A percentile compares a stretch with the other conserved stretches of the same genome.
Conservation (phyloP, 768 basidiomycete genomes). For the Collybia mongolica region DNA sequence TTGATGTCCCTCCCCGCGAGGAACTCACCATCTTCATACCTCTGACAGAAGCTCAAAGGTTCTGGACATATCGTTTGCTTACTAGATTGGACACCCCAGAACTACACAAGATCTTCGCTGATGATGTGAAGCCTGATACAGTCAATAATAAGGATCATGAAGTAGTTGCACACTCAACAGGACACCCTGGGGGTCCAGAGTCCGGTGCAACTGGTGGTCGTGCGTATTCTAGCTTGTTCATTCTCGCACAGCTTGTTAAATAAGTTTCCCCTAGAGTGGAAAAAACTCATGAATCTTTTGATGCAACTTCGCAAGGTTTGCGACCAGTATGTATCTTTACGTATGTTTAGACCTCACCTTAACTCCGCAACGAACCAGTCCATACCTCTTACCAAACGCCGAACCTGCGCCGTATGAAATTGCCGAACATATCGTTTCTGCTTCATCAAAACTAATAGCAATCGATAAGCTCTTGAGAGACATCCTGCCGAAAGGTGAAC, state of each 20-base stretch:
- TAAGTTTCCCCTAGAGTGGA: conserved; percentile 39
- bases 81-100: conserved; percentile 50
- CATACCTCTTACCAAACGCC: conserved; percentile 50
- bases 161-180: conserved; percentile 13
- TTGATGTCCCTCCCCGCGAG: conserved; percentile 55
- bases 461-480: conserved; percentile 61
- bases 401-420: conserved; percentile 47
- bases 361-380: conserved; percentile 29
- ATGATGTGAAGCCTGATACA: neutral
- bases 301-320: conserved; percentile 72
- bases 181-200: conserved; percentile 37
- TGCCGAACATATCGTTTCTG: conserved; percentile 54
- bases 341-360: neutral
- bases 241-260: too few species aligned
- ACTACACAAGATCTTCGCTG: conserved; percentile 45
- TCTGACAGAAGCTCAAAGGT: conserved; percentile 57
- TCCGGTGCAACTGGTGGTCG: conserved; percentile 32
- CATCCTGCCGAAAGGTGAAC: conserved; percentile 56
- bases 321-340: conserved; percentile 49
- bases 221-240: neutral
- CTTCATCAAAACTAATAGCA: conserved; percentile 54
- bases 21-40: conserved; percentile 58
- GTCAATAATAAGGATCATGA: too few species aligned
- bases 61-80: conserved; percentile 59
- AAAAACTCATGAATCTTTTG: conserved; percentile 62